phyloP scores from a whole-genome alignment of 2,329 filamentous ascomycete species.

The Hymenoscyphus repandus region DNA sequence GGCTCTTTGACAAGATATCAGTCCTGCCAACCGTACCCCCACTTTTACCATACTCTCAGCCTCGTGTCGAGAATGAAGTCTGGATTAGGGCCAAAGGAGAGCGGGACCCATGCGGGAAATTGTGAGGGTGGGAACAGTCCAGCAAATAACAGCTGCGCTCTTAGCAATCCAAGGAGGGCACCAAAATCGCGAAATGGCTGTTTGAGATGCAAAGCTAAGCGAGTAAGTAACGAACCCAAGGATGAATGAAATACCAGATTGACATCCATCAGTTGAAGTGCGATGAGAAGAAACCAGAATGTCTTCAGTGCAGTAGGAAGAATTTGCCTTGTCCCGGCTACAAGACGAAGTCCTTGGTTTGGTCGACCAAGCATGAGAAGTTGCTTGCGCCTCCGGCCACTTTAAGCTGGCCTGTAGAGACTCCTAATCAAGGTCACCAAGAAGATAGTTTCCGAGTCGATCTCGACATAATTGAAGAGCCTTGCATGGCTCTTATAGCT shows the following conservation, averaged over 20 bases:
- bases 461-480: neutral
- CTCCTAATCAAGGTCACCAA: neutral
- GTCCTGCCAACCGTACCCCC: too few relatives aligned
- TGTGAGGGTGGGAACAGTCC: neutral
- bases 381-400: constrained; percentile 10
- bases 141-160: neutral
- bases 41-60: too few relatives aligned
- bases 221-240: constrained; percentile 14
- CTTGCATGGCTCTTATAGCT: neutral
- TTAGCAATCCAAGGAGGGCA: constrained; percentile 22
- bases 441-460: neutral
- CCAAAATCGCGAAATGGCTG: constrained; percentile 28
- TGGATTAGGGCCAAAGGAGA: too few relatives aligned
- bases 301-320: constrained; percentile 24
- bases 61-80: too few relatives aligned
- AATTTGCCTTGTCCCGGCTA: constrained; percentile 25
- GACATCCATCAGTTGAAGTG: constrained; percentile 25
- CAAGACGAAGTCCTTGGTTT: constrained; percentile 22
- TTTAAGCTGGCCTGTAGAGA: neutral
- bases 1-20: too few relatives aligned
- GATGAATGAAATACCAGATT: neutral
- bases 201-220: constrained; percentile 26
- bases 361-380: constrained; percentile 31
- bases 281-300: constrained; percentile 28
- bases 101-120: neutral